Evolutionary conservation across 441 rosid genomes (phyloP), one percentile per base, ranked within the genome.

Genomic region (Adansonia rubrostipa): DNA sequence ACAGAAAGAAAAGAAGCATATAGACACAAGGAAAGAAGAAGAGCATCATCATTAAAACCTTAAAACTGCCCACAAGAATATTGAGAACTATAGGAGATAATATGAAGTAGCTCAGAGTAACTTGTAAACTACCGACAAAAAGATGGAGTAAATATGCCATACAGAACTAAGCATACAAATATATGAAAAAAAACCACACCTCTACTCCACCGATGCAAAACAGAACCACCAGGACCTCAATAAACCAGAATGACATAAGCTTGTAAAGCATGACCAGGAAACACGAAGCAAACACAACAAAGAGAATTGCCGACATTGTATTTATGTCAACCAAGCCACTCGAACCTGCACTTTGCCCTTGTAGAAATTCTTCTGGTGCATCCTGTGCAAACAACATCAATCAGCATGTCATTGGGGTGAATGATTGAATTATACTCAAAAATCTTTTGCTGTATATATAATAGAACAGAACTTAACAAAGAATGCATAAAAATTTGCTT

Each of bases 121-220:
- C 45, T 71, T 28, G 17, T 22, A 0, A 68, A 47, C 19, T 69
- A 69, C 62, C 50, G 19, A 33, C 1, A 73, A n/a, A 71, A 57
- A n/a, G 48, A 75, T n/a, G 40, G 47, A 33, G 67, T 22, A 63
- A 61, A 22, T 44, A 74, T 14, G 44, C 57, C 40, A 74, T 15
- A 5, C 28, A n/a, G 36, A 36, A 33, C 7, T 51, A 53, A 51
- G 40, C 71, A 76, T 63, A 33, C 51, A 40, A 75, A 2, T 47
- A 20, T 22, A 20, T 64, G 50, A 60, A 36, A 15, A 60, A 9
- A 72, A 72, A 56, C 56, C 78, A n/a, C 61, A 88, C 91, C 91
- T 88, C 89, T 17, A 86, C 84, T 48, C 91, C 91, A 33, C 91
- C 91, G 28, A 88, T 88, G 87, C 91, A 86, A 76, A 88, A 88